Conservation (phyloP, 2,329 filamentous ascomycete species). For the Hymenoscyphus linearis region DNA sequence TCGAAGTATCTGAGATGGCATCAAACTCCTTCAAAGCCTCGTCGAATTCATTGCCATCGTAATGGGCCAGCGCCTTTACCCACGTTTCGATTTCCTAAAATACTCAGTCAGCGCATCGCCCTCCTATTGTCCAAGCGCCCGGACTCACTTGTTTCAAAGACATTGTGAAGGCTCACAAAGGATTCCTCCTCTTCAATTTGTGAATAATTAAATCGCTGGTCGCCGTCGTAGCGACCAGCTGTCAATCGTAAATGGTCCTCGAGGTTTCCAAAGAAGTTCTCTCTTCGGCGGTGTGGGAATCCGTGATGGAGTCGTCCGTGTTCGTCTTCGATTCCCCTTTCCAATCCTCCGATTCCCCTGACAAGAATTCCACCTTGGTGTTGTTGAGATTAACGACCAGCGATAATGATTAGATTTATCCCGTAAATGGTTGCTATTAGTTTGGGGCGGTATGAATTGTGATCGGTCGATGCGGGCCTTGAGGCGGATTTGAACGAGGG, state of each 20-base stretch:
- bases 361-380: not conserved
- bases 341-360: not conserved
- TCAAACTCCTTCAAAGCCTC: conserved; percentile 80
- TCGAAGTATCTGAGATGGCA: conserved; percentile 87
- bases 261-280: conserved; percentile 3
- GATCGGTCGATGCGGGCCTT: not conserved
- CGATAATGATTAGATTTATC: not conserved
- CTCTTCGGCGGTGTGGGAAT: conserved; percentile 6
- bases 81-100: conserved; percentile 91
- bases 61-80: conserved; percentile 84
- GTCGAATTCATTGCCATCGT: conserved; percentile 98
- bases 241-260: conserved; percentile 13
- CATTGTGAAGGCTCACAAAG: conserved; percentile 28
- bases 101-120: conserved; percentile 10
- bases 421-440: conserved; percentile 13
- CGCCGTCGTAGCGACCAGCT: conserved; percentile 24
- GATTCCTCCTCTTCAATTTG: conserved; percentile 6
- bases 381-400: not conserved
- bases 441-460: conserved; percentile 13
- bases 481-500: not conserved
- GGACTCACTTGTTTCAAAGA: conserved; percentile 39
- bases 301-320: conserved; percentile 7
- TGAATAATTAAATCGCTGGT: conserved; percentile 17
- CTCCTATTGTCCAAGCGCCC: conserved; percentile 5
- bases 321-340: conserved; percentile 4